A percentile compares a stretch with the other conserved stretches of the same genome.
Evolutionary conservation across 108 stramenopile species (phyloP).

Genomic region (Nitzschia sp.): DNA sequence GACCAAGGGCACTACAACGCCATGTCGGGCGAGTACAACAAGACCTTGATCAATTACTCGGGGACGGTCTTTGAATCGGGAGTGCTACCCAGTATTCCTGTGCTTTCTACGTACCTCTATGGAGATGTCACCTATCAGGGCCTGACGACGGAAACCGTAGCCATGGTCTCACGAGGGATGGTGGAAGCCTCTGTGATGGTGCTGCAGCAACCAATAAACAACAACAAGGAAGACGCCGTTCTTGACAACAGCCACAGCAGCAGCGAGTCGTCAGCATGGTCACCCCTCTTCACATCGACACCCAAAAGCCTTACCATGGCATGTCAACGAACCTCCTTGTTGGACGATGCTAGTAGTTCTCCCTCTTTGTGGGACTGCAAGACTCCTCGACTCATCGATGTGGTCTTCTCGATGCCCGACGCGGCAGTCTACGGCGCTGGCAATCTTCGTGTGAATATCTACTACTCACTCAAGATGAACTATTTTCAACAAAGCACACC

Average conservation of each 20-base stretch:
- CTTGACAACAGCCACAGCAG: too few relatives aligned
- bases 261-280: too few relatives aligned
- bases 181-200: conserved; percentile 48
- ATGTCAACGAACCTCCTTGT: conserved; percentile 33
- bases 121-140: conserved; percentile 41
- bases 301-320: conserved; percentile 47
- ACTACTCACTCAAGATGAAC: conserved; percentile 12
- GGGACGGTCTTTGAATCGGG: conserved; percentile 67
- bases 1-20: not conserved
- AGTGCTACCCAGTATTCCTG: conserved; percentile 49
- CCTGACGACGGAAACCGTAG: conserved; percentile 48
- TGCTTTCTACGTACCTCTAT: conserved; percentile 50
- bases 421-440: conserved; percentile 54
- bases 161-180: conserved; percentile 52
- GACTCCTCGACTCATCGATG: conserved; percentile 48
- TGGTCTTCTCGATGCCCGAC: conserved; percentile 64
- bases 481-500: too few relatives aligned
- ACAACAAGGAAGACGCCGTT: too few relatives aligned
- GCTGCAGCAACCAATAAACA: conserved; percentile 34
- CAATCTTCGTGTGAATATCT: conserved; percentile 47
- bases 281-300: conserved; percentile 47
- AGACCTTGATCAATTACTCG: not conserved
- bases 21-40: not conserved
- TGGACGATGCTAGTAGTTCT: not conserved
- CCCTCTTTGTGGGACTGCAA: conserved; percentile 49